Conservation (phyloP, 2,329 filamentous ascomycete species). For the Neopestalotiopsis sp. region DNA sequence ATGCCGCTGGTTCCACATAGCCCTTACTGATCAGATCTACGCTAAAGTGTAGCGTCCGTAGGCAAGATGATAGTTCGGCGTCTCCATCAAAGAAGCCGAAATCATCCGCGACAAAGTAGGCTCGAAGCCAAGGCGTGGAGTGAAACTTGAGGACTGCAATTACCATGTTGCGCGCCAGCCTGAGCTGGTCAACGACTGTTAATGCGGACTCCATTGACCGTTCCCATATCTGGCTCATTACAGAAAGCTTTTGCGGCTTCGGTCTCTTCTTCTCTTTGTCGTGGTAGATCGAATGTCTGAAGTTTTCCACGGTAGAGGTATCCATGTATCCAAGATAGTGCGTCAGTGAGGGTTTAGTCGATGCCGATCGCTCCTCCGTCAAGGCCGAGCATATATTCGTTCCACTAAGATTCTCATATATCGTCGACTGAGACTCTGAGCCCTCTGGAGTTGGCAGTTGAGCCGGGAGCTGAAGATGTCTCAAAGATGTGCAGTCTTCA, state of each 20-base stretch:
- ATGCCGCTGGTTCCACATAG: fast-evolving
- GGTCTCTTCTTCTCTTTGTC: background rate
- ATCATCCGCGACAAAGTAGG: background rate
- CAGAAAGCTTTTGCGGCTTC: background rate
- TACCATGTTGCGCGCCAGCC: background rate
- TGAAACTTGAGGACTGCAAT: background rate
- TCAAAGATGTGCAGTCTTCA: too few relatives aligned
- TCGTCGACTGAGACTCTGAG: too few relatives aligned
- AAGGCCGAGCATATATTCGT: background rate
- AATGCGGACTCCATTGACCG: background rate
- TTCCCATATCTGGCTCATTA: background rate
- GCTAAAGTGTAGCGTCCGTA: conserved; percentile 1
- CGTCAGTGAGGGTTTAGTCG: background rate
- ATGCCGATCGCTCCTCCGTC: background rate
- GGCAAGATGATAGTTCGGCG: background rate
- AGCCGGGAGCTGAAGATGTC: too few relatives aligned
- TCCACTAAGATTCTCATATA: too few relatives aligned
- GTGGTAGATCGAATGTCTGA: background rate
- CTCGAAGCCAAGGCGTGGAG: background rate
- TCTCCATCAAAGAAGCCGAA: background rate
- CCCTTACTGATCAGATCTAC: background rate
- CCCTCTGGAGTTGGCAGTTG: too few relatives aligned
- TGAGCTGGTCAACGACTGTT: background rate
- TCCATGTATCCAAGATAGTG: background rate
- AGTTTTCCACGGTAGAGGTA: background rate